Base-by-base conservation (phyloP, 192 early-diverging fungal genomes). In the Coemansia sp. region DNA sequence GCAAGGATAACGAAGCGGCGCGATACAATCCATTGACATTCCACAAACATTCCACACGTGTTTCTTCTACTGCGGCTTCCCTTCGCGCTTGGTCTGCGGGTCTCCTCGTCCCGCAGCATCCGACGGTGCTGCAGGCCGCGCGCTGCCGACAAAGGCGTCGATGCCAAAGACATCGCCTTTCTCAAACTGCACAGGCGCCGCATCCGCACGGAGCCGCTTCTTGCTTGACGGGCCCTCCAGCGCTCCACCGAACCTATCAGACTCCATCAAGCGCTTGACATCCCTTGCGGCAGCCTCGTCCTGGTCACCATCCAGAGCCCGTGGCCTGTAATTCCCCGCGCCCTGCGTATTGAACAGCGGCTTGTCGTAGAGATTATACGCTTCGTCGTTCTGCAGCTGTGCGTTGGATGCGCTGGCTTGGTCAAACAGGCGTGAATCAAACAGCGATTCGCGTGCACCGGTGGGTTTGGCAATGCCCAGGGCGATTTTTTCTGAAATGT, bases 401-500 rank as follows among this genome's bases (percentile, higher is more conserved):
- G 90, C 88, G 43, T 73, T 78, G 32, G 97, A 78, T 15, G 92
- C 97, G 52, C 83, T 81, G 1, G 83, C 79, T 63, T 92, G 93
- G 78, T 97, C 95, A 66, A 97, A 99, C 39, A 99, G 72, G 37
- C 97, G 84, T 36, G 90, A 82, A 65, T 99, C 97, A 60, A 87
- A 97, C 85, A 97, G 79, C 38, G 88, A 85, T 41, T 99, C 97
- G 64, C 86, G 87, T 30, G 86, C 83, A 24, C 81, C 60, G 3
- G 97, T 86, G 6, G 94, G 97, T 51, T 95, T 90, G 19, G 94
- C 95, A 46, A 97, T 72, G 18, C 97, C 97, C 41, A 99, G 80
- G 0, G 97, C 97, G 45, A 99, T 90, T 68, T 95, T 98, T 77
- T 99, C 97, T 0, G 95, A 98, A 46, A 99, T 93, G 78, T 99